Base-by-base conservation (phyloP, 495 filamentous ascomycete species). In the Penicillium steckii region DNA sequence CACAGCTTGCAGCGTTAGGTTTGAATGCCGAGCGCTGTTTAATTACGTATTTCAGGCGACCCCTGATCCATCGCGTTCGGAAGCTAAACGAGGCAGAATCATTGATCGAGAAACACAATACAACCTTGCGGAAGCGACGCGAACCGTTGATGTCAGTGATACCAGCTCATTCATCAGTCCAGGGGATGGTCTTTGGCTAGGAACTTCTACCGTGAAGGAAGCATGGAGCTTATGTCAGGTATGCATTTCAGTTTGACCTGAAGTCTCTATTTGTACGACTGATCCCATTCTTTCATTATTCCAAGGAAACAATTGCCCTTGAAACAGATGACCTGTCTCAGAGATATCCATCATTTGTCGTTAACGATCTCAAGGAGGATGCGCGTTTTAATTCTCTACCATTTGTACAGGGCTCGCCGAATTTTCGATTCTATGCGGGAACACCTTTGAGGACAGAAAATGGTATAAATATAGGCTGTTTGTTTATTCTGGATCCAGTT, bases 81-180 rank as follows among this genome's bases (percentile, higher is more conserved):
- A 6, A n/a, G 44, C 26, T 46, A 22, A 23, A n/a, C 10, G 2
- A 13, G 32, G 3, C 24, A 60, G 61, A 17, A 32, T 64, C 27
- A 55, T 64, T 1, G 54, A 55, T 42, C 54, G 52, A 4, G 51
- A 64, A 29, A 77, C 64, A 13, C 77, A 79, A 48, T 79, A 79
- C 46, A 75, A 77, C 33, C 63, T 79, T 40, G 75, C 75, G 9
- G 78, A 81, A 50, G 60, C 68, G 17, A 76, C 77, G 12, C 75
- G 69, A 55, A 77, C 75, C 5, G 48, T 79, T 8, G 61, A 69
- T 41, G 55, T 81, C 5, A 52, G 56, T 3, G 63, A 77, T 42
- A 70, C 50, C 44, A 46, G 48, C 9, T 55, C 60, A 21, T 64
- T 61, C 48, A 65, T 67, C 21, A 65, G 58, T 12, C 62, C 61